Evolutionary conservation across 768 basidiomycete species (phyloP).

Genomic region (Kwoniella botswanensis): DNA sequence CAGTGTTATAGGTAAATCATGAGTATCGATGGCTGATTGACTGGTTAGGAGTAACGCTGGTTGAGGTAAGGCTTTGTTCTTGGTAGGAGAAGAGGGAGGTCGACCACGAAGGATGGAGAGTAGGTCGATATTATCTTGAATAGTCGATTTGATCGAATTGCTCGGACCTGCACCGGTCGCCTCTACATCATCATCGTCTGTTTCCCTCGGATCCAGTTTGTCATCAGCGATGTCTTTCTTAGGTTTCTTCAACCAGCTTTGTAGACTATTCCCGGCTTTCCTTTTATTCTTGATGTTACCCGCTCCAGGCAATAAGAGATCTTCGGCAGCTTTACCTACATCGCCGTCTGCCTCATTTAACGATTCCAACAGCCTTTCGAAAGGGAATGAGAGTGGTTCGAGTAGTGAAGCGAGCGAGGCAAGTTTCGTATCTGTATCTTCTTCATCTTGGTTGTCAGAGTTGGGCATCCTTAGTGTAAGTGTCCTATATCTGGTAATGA

Average conservation of each 20-base stretch:
- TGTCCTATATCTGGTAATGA: not conserved
- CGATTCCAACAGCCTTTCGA: slow-evolving; percentile 35
- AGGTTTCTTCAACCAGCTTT: slow-evolving; percentile 33
- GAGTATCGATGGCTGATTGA: slow-evolving; percentile 43
- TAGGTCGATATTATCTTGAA: slow-evolving; percentile 10
- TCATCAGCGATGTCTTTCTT: not conserved
- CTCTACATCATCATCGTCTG: not conserved
- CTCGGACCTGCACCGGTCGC: not conserved
- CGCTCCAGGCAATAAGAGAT: slow-evolving; percentile 36
- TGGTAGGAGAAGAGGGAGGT: slow-evolving; percentile 4
- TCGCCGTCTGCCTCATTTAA: slow-evolving; percentile 40
- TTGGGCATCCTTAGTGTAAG: not conserved
- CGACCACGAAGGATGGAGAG: slow-evolving; percentile 28
- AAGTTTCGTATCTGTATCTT: slow-evolving; percentile 41
- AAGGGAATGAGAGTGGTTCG: slow-evolving; percentile 45
- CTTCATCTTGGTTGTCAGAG: slow-evolving; percentile 1
- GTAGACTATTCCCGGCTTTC: slow-evolving; percentile 28
- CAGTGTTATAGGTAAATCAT: slow-evolving; percentile 42
- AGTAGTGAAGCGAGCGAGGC: slow-evolving; percentile 48
- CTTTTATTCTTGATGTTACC: slow-evolving; percentile 35
- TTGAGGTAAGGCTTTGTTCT: slow-evolving; percentile 36
- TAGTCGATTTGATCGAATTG: not conserved
- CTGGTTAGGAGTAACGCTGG: slow-evolving; percentile 48
- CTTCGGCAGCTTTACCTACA: slow-evolving; percentile 50
- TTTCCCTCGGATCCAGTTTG: not conserved